Conservation (phyloP, 176 grass and related monocot genomes). For the Coix lacrymajobi region DNA sequence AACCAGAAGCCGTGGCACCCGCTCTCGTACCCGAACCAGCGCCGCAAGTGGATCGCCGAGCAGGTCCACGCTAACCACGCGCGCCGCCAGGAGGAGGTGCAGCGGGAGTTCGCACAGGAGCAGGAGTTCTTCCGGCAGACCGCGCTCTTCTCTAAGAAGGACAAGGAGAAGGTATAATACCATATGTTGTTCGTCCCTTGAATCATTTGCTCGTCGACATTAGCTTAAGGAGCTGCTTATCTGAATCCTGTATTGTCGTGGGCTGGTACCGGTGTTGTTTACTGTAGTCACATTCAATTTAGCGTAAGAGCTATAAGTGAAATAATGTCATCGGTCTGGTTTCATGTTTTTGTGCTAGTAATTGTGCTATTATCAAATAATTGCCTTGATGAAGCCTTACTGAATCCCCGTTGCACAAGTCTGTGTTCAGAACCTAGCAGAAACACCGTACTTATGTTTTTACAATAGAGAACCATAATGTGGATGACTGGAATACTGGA, state of each 20-base stretch:
- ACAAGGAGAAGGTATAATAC: conserved; percentile 91
- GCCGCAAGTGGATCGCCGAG: conserved; percentile 99
- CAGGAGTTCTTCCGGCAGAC: conserved; percentile 99
- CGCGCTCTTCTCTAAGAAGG: conserved; percentile 83
- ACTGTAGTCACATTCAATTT: not conserved
- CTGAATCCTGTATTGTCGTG: not conserved
- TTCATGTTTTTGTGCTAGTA: not conserved
- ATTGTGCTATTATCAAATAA: not conserved
- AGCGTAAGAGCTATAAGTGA: not conserved
- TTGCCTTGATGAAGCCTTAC: not conserved
- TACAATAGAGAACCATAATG: not conserved
- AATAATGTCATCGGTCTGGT: not conserved
- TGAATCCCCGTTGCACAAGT: not conserved
- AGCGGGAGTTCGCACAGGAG: conserved; percentile 81
- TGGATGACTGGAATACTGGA: not conserved
- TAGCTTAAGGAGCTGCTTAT: not conserved
- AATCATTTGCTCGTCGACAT: not conserved
- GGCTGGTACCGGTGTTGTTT: not conserved
- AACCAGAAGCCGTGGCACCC: conserved; percentile 99
- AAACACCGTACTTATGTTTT: not conserved
- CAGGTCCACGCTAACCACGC: conserved; percentile 58
- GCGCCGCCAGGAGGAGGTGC: conserved; percentile 76
- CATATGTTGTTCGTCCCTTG: not conserved
- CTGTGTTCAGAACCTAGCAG: not conserved
- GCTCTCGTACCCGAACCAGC: conserved; percentile 95